phyloP scores from a whole-genome alignment of 768 basidiomycete species.

The Trametes meyenii region DNA sequence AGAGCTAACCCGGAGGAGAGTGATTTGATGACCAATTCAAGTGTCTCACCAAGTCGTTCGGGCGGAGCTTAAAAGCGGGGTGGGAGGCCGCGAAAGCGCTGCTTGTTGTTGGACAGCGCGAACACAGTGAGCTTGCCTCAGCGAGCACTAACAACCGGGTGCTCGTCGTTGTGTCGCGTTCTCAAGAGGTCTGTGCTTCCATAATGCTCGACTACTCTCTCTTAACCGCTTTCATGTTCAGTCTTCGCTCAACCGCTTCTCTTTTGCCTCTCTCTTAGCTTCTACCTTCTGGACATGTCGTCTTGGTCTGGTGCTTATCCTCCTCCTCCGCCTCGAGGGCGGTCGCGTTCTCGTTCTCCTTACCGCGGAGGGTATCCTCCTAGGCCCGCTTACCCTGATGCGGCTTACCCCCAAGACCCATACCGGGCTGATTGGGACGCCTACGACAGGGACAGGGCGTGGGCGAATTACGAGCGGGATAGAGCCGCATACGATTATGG shows the following conservation, averaged over 20 bases:
- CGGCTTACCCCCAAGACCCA: constrained; percentile 55
- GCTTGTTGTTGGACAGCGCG: constrained; percentile 56
- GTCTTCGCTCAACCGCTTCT: constrained; percentile 54
- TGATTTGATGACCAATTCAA: not conserved
- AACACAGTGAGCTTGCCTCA: constrained; percentile 51
- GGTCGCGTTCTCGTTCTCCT: constrained; percentile 85
- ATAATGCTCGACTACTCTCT: constrained; percentile 84
- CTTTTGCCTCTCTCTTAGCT: constrained; percentile 54
- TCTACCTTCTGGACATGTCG: constrained; percentile 67
- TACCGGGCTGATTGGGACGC: constrained; percentile 70
- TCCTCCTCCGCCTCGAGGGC: constrained; percentile 64
- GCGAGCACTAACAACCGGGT: constrained; percentile 41
- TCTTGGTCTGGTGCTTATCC: constrained; percentile 75
- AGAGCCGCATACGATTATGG: constrained; percentile 67
- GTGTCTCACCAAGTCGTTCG: constrained; percentile 6
- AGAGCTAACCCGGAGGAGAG: constrained; percentile 22
- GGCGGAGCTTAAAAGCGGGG: constrained; percentile 47
- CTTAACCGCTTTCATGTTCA: constrained; percentile 71
- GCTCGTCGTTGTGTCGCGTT: constrained; percentile 45
- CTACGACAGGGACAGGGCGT: constrained; percentile 73
- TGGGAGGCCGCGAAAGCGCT: constrained; percentile 20
- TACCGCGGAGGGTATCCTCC: constrained; percentile 53
- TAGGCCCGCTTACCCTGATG: constrained; percentile 59
- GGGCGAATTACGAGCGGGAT: constrained; percentile 69
- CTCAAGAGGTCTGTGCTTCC: constrained; percentile 90